Conservation (phyloP, 2,329 filamentous ascomycete species). For the Pseudogymnoascus sp. region DNA sequence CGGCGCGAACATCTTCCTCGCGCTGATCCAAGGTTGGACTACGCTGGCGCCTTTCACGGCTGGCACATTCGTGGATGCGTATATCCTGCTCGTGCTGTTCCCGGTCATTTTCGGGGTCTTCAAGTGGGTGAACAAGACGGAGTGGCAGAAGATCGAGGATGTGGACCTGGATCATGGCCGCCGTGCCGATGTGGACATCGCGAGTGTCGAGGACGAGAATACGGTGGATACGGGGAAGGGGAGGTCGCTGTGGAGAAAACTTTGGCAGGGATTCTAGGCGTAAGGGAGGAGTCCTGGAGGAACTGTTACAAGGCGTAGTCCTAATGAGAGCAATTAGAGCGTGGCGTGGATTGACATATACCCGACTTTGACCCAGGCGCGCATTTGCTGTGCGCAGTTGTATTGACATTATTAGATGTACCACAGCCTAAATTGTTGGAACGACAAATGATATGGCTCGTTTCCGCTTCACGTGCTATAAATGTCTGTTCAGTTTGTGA, state of each 20-base stretch:
- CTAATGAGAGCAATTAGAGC: background rate
- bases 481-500: background rate
- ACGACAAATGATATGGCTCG: background rate
- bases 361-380: background rate
- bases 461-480: background rate
- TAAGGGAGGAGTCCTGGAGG: background rate
- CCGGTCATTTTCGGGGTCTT: constrained; percentile 48
- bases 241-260: background rate
- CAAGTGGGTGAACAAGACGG: constrained; percentile 49
- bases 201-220: constrained; percentile 28
- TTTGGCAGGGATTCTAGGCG: constrained; percentile 5
- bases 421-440: background rate
- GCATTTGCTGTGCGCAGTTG: background rate
- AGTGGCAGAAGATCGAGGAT: constrained; percentile 41
- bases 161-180: constrained; percentile 52
- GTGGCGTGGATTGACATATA: background rate
- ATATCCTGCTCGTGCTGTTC: constrained; percentile 55
- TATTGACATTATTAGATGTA: background rate
- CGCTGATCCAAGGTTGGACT: constrained; percentile 55
- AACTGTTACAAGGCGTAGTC: background rate
- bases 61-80: constrained; percentile 55
- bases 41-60: constrained; percentile 51
- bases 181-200: constrained; percentile 47
- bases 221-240: background rate
- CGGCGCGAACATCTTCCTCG: constrained; percentile 50